phyloP scores from a whole-genome alignment of 2,329 filamentous ascomycete species.

The Sarocladiaceae sp. region DNA sequence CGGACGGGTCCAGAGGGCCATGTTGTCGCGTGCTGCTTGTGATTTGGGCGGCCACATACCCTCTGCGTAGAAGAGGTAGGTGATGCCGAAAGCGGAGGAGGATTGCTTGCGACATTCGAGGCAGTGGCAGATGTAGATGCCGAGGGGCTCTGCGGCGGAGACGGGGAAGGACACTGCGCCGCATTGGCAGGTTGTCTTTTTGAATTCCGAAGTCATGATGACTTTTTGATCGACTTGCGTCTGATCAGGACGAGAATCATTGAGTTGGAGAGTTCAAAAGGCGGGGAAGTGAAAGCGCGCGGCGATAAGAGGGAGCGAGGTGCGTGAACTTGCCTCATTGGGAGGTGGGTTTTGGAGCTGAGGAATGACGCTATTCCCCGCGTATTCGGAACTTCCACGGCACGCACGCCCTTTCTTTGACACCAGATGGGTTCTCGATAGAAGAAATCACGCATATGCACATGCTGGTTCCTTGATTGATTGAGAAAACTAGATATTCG shows the following conservation, averaged over 20 bases:
- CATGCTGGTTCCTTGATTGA: no score
- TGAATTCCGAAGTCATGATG: constrained; percentile 12
- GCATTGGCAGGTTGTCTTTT: constrained; percentile 34
- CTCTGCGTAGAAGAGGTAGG: constrained; percentile 36
- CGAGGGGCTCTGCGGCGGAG: constrained; percentile 27
- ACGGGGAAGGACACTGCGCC: constrained; percentile 31
- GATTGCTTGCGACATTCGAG: constrained; percentile 41
- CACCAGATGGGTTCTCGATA: no score
- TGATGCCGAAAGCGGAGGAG: constrained; percentile 40
- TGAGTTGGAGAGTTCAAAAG: background rate
- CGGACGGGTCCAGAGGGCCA: constrained; percentile 33
- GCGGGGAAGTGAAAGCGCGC: background rate
- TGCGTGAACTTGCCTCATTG: background rate
- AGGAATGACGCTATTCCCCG: background rate
- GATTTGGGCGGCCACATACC: constrained; percentile 31
- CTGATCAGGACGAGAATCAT: background rate
- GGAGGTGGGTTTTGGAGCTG: no score
- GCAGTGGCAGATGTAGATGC: constrained; percentile 42
- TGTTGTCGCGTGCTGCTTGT: constrained; percentile 13
- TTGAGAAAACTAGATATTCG: no score
- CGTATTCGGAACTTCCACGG: background rate
- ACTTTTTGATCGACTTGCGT: background rate
- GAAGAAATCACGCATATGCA: no score
- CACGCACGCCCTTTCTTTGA: background rate
- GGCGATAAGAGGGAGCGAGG: background rate